Percentiles rank a stretch among this genome's conserved stretches.
phyloP scores from a whole-genome alignment of 352 stramenopile genomes.

The Phytophthora citricola region DNA sequence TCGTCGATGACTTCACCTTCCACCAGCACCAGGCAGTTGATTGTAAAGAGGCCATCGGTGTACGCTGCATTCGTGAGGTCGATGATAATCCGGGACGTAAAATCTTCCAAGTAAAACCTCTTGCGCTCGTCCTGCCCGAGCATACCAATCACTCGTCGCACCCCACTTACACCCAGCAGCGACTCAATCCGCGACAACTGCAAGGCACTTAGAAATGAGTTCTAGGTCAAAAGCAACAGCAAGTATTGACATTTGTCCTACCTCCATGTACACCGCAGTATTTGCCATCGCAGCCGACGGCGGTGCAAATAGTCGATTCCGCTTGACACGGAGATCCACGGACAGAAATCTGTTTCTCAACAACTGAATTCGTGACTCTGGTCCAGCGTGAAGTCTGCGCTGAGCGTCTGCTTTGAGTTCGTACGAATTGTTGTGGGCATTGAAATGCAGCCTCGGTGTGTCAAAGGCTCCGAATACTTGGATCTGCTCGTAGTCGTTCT shows the following conservation, averaged over 20 bases:
- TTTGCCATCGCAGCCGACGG: conserved; percentile 64
- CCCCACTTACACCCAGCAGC: conserved; percentile 77
- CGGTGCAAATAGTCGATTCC: conserved; percentile 84
- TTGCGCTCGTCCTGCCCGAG: conserved; percentile 86
- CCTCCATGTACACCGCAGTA: conserved; percentile 68
- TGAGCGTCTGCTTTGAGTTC: conserved; percentile 70
- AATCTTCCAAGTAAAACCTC: conserved; percentile 80
- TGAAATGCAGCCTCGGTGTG: conserved; percentile 70
- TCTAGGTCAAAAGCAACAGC: neutral
- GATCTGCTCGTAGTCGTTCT: conserved; percentile 86
- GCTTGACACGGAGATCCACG: conserved; percentile 77
- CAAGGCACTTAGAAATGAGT: neutral
- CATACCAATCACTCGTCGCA: conserved; percentile 86
- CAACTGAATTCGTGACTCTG: conserved; percentile 68
- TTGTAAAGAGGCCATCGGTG: conserved; percentile 90
- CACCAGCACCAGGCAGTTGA: conserved; percentile 94
- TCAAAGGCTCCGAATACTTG: conserved; percentile 88
- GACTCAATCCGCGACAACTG: conserved; percentile 90
- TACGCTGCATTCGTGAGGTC: conserved; percentile 79
- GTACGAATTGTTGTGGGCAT: conserved; percentile 70
- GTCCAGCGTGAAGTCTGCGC: conserved; percentile 60
- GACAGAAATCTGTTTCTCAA: conserved; percentile 73
- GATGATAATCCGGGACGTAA: conserved; percentile 83
- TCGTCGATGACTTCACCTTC: conserved; percentile 95
- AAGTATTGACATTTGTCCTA: neutral